A percentile compares a stretch with the other conserved stretches of the same genome.
Evolutionary conservation across 257 asterid species (phyloP).

Genomic region (Fraxinus quadrangulata): DNA sequence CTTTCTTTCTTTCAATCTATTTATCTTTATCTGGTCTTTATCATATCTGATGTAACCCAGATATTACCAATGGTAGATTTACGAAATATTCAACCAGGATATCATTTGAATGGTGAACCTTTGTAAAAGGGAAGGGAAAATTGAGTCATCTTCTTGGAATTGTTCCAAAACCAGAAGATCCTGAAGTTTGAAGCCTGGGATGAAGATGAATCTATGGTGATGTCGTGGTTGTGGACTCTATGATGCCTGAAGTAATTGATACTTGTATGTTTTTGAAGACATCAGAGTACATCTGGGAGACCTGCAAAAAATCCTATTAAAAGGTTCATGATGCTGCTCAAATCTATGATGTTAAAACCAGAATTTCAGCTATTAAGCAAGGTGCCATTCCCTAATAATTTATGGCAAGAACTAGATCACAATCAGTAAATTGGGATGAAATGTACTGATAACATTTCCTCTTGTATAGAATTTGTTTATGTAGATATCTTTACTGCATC

Average conservation of each 20-base stretch:
- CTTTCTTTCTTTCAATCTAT: background rate
- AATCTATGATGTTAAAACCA: background rate
- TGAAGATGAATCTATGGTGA: background rate
- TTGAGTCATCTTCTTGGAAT: conserved; percentile 1
- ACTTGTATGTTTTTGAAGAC: background rate
- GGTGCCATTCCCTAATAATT: background rate
- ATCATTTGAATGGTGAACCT: background rate
- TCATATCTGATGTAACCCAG: background rate
- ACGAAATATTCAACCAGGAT: background rate
- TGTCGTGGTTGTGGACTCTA: background rate
- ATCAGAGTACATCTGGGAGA: background rate
- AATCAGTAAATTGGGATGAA: background rate
- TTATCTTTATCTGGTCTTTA: background rate
- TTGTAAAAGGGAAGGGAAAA: conserved; percentile 5
- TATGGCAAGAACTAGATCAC: background rate
- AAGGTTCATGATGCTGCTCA: background rate
- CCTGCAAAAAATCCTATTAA: background rate
- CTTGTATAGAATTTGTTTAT: too few relatives aligned
- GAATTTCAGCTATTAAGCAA: background rate
- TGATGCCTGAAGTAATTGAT: background rate
- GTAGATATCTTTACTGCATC: too few relatives aligned
- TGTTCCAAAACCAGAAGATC: background rate
- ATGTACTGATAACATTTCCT: background rate
- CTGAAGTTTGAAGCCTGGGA: background rate
- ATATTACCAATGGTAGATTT: background rate